Conservation (phyloP, 257 asterid species). For the Solanum lignicaule region DNA sequence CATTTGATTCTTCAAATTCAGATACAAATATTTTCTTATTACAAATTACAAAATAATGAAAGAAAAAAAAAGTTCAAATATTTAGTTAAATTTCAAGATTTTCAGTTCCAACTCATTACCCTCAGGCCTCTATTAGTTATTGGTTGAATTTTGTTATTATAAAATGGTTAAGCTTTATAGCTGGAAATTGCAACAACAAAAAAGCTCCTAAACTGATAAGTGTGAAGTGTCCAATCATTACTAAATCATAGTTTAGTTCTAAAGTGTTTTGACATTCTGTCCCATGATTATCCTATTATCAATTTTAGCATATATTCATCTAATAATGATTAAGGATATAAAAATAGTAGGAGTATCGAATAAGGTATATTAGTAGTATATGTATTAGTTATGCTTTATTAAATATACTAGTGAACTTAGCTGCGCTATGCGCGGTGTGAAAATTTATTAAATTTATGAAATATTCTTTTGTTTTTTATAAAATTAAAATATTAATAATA, state of each 20-base stretch:
- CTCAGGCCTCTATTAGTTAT: not conserved
- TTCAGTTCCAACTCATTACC: not conserved
- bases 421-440: too few relatives aligned
- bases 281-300: not conserved
- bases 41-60: not conserved
- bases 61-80: not conserved
- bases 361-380: too few relatives aligned
- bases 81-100: not conserved
- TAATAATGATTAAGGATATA: not conserved
- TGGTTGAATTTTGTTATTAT: not conserved
- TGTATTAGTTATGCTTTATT: too few relatives aligned
- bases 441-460: too few relatives aligned
- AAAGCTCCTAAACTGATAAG: not conserved
- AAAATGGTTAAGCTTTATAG: not conserved
- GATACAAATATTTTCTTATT: not conserved
- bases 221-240: not conserved
- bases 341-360: too few relatives aligned
- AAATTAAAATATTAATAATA: too few relatives aligned
- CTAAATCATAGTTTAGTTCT: not conserved
- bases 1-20: not conserved
- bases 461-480: too few relatives aligned
- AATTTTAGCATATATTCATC: not conserved
- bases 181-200: not conserved
- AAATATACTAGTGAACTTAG: too few relatives aligned
- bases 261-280: not conserved